Evolutionary conservation across 768 basidiomycete genomes (phyloP).

Genomic region (Agaricus blazei): DNA sequence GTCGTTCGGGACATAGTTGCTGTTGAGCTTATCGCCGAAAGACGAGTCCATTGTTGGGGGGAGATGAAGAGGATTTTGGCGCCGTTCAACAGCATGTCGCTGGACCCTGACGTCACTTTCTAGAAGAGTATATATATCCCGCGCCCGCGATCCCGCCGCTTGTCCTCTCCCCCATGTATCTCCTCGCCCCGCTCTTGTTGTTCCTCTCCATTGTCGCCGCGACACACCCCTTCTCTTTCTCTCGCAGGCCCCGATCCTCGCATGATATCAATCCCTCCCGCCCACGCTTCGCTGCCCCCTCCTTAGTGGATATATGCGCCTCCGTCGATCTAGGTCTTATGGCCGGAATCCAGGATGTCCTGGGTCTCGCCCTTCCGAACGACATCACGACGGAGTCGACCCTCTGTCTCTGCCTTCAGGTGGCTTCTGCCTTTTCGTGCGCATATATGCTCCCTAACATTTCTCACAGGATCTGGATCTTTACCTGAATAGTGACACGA

Average conservation of each 20-base stretch:
- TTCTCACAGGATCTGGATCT: constrained; percentile 26
- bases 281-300: constrained; percentile 22
- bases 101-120: too few species aligned
- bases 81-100: neutral
- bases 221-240: constrained; percentile 17
- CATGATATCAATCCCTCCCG: constrained; percentile 17
- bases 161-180: constrained; percentile 18
- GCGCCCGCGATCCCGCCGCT: too few species aligned
- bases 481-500: constrained; percentile 24
- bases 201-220: constrained; percentile 11
- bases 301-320: constrained; percentile 27
- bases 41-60: constrained; percentile 13
- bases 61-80: too few species aligned
- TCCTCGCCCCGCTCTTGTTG: constrained; percentile 12
- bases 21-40: constrained; percentile 7
- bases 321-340: constrained; percentile 21
- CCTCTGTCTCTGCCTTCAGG: constrained; percentile 38
- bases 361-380: constrained; percentile 18
- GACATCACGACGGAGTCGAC: constrained; percentile 18
- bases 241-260: constrained; percentile 14
- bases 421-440: constrained; percentile 12
- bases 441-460: neutral
- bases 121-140: neutral
- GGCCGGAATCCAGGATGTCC: constrained; percentile 17
- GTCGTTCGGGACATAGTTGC: constrained; percentile 11